Conservation (phyloP, 2,329 filamentous ascomycete genomes). For the Elsinoe perseae region DNA sequence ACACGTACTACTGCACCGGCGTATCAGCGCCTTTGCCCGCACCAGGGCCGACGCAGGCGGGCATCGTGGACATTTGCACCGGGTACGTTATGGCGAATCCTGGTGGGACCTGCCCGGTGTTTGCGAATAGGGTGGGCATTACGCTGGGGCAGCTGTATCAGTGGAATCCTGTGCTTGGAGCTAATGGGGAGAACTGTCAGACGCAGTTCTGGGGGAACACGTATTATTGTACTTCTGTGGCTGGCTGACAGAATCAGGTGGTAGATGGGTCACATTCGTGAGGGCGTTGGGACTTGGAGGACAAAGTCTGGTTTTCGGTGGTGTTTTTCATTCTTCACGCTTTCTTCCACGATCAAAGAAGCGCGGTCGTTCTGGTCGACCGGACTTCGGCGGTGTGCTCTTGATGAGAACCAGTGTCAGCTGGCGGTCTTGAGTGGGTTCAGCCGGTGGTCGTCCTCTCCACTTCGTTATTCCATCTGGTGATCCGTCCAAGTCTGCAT, state of each 20-base stretch:
- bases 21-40: neutral
- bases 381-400: no score
- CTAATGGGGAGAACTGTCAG: constrained; percentile 19
- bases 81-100: constrained; percentile 23
- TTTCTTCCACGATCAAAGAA: no score
- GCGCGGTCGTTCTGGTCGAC: no score
- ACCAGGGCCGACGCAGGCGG: constrained; percentile 23
- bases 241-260: neutral
- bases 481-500: constrained; percentile 16
- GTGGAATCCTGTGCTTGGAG: constrained; percentile 20
- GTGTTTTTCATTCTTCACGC: no score
- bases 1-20: constrained; percentile 18
- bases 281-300: no score
- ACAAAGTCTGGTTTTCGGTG: no score
- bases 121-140: constrained; percentile 21
- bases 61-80: constrained; percentile 24
- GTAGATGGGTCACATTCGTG: no score
- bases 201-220: constrained; percentile 17
- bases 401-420: no score
- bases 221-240: constrained; percentile 5
- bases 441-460: no score
- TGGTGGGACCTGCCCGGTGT: constrained; percentile 25
- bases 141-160: constrained; percentile 18
- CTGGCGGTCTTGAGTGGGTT: no score
- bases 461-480: no score